Conservation (phyloP, 192 early-diverging fungal genomes). For the Coemansia sp. region DNA sequence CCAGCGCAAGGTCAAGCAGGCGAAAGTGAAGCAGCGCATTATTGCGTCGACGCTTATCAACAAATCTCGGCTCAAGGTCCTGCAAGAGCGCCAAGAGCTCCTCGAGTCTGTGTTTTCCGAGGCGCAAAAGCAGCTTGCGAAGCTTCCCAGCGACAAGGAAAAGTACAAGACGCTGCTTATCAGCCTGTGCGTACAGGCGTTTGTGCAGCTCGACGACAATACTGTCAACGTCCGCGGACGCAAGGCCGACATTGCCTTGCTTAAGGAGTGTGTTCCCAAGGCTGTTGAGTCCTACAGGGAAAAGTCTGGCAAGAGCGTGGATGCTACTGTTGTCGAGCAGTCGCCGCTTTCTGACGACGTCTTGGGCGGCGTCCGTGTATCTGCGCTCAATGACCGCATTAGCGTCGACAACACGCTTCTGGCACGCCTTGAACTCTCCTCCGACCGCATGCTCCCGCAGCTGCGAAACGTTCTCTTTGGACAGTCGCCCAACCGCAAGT, state of each 20-base stretch:
- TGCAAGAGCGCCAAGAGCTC: constrained; percentile 86
- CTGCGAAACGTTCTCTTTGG: constrained; percentile 91
- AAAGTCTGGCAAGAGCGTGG: constrained; percentile 50
- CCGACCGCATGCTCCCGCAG: constrained; percentile 91
- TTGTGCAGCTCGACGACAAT: constrained; percentile 86
- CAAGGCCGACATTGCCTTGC: constrained; percentile 65
- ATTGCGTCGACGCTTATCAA: constrained; percentile 94
- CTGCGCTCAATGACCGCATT: constrained; percentile 77
- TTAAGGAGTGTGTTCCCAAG: constrained; percentile 61
- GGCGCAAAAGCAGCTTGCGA: constrained; percentile 62
- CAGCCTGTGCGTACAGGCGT: constrained; percentile 68
- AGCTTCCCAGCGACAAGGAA: constrained; percentile 63
- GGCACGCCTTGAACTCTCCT: constrained; percentile 80
- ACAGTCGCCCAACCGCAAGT: constrained; percentile 85
- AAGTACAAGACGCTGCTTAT: constrained; percentile 72
- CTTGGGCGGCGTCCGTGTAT: constrained; percentile 88
- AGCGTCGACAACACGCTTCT: constrained; percentile 89
- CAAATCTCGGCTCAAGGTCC: constrained; percentile 89
- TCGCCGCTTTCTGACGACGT: constrained; percentile 75
- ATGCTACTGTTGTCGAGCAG: constrained; percentile 48
- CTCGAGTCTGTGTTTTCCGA: constrained; percentile 83
- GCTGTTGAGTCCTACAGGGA: constrained; percentile 61
- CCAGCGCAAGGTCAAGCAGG: constrained; percentile 97
- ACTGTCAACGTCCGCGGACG: constrained; percentile 73
- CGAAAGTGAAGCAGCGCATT: constrained; percentile 94